Conservation (phyloP, 1,284 basidiomycete genomes). For the Apiotrichum domesticum region DNA sequence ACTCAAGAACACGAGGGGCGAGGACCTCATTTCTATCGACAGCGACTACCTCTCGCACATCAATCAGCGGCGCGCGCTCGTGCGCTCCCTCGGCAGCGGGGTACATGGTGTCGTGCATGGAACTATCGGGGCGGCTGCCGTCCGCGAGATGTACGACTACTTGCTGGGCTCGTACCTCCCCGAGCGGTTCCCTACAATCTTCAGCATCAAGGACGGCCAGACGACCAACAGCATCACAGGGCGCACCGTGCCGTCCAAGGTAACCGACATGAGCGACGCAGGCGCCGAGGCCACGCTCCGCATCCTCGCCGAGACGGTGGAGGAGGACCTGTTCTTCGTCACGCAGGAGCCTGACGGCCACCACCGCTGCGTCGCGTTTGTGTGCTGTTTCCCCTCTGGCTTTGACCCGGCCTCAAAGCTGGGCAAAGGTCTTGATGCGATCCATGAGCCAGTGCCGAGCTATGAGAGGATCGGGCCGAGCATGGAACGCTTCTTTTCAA, state of each 20-base stretch:
- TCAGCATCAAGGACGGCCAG: background rate
- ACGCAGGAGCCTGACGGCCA: background rate
- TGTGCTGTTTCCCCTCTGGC: slow-evolving; percentile 14
- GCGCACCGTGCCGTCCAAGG: background rate
- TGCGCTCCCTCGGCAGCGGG: background rate
- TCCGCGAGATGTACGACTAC: slow-evolving; percentile 8
- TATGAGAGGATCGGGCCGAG: slow-evolving; percentile 13
- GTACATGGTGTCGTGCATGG: slow-evolving; percentile 9
- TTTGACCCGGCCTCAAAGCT: slow-evolving; percentile 14
- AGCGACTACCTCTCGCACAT: slow-evolving; percentile 4
- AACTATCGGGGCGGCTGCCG: slow-evolving; percentile 4
- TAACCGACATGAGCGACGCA: background rate
- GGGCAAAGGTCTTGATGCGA: slow-evolving; percentile 6
- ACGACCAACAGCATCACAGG: slow-evolving; percentile 7
- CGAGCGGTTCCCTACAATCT: slow-evolving; percentile 8
- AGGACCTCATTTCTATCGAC: slow-evolving; percentile 15
- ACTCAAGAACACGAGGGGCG: slow-evolving; percentile 1
- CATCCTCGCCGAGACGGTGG: slow-evolving; percentile 10
- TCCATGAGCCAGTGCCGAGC: slow-evolving; percentile 12
- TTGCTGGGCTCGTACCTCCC: slow-evolving; percentile 5
- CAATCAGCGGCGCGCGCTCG: slow-evolving; percentile 1
- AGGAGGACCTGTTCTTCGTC: slow-evolving; percentile 17
- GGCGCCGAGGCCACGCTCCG: slow-evolving; percentile 1
- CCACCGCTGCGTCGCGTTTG: slow-evolving; percentile 10
- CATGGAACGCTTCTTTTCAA: slow-evolving; percentile 16